Evolutionary conservation across 768 basidiomycete species (phyloP).

Genomic region (Hygrocybe punicea): DNA sequence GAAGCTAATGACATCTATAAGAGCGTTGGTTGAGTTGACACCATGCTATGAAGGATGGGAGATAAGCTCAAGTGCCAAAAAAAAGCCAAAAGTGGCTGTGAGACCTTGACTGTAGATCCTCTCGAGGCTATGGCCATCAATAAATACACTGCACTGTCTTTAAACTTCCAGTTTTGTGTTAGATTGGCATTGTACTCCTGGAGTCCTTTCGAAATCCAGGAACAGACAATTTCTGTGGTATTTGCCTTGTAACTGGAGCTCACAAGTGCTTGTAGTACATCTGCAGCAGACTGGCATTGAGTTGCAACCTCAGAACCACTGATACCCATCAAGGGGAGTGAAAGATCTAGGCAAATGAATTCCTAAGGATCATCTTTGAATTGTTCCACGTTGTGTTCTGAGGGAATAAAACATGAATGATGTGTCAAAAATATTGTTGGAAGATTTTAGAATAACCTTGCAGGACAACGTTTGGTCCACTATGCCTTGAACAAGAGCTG

Average conservation of each 20-base stretch:
- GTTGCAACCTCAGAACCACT: conserved; percentile 69
- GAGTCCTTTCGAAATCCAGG: conserved; percentile 79
- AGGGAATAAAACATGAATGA: too few relatives aligned
- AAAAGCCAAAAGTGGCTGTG: conserved; percentile 16
- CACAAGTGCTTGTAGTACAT: conserved; percentile 91
- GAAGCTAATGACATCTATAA: conserved; percentile 93
- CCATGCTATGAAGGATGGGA: conserved; percentile 63
- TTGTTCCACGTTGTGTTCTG: conserved; percentile 84
- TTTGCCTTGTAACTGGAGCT: conserved; percentile 74
- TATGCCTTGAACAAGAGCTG: conserved; percentile 81
- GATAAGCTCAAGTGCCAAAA: background rate
- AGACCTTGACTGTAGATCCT: conserved; percentile 79
- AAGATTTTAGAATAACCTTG: conserved; percentile 33
- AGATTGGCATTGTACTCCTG: conserved; percentile 62
- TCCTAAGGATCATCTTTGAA: conserved; percentile 98
- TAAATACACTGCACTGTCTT: conserved; percentile 90
- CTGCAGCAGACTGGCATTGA: conserved; percentile 87
- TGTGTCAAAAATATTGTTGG: too few relatives aligned
- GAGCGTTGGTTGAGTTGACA: conserved; percentile 87
- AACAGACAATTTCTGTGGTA: conserved; percentile 81
- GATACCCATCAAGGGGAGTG: conserved; percentile 50
- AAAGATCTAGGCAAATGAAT: conserved; percentile 83
- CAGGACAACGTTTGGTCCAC: conserved; percentile 91
- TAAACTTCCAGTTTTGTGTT: conserved; percentile 75
- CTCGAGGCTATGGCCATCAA: conserved; percentile 91